A percentile compares a stretch with the other conserved stretches of the same genome.
These are phyloP conservation scores for Xylariaceae sp. DNA, from an alignment of 2,329 filamentous ascomycete species.

Conservation along the genomic window DNA sequence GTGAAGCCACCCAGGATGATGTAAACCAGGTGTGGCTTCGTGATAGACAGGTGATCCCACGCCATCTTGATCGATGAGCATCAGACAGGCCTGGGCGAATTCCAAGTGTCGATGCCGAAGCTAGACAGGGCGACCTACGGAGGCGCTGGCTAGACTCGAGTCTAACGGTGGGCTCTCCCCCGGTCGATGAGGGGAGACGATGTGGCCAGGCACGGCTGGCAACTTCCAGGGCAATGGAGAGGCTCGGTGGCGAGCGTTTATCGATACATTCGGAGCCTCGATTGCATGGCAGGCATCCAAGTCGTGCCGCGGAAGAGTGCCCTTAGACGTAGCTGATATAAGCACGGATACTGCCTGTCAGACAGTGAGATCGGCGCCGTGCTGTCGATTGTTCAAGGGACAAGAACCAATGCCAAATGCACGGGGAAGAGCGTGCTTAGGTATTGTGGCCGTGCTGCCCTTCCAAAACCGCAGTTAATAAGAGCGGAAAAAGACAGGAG, in stretches of 20 bases:
- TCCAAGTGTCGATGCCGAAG: slow-evolving; percentile 8
- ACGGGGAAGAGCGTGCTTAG: not conserved
- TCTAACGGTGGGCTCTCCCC: slow-evolving; percentile 16
- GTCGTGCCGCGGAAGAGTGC: not conserved
- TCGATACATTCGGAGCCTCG: slow-evolving; percentile 33
- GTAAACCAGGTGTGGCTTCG: slow-evolving; percentile 95
- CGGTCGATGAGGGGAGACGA: slow-evolving; percentile 18
- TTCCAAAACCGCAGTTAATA: not conserved
- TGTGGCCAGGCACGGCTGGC: slow-evolving; percentile 22
- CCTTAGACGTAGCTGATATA: not conserved
- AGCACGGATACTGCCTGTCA: not conserved
- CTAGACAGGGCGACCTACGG: slow-evolving; percentile 17
- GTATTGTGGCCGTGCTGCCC: not conserved
- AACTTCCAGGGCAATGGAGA: slow-evolving; percentile 26
- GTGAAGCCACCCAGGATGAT: slow-evolving; percentile 98
- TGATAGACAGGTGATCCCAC: slow-evolving; percentile 78
- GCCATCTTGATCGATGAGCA: slow-evolving; percentile 49
- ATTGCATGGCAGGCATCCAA: slow-evolving; percentile 23
- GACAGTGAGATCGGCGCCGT: not conserved
- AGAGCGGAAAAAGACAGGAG: not conserved
- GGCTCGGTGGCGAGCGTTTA: slow-evolving; percentile 21
- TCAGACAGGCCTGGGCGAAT: not conserved
- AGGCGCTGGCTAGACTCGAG: slow-evolving; percentile 26
- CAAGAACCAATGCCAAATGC: not conserved
- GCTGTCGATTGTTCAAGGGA: not conserved